Conservation (phyloP, 257 asterid species). For the Solanum bulbocastanum region DNA sequence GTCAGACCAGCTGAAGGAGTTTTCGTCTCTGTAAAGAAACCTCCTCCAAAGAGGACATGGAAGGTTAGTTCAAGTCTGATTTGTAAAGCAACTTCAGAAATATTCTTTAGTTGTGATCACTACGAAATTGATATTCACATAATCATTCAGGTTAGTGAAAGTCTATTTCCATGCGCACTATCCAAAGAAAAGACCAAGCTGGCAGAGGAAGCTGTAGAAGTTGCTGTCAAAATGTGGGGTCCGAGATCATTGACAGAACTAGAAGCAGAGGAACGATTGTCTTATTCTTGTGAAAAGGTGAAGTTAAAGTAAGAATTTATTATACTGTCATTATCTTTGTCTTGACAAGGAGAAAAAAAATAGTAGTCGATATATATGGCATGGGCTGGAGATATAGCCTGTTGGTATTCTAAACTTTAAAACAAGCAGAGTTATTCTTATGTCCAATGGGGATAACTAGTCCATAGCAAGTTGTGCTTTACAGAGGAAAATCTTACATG, state of each 20-base stretch:
- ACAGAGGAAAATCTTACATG: not conserved
- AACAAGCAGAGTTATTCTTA: not conserved
- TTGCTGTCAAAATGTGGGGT: slow-evolving; percentile 90
- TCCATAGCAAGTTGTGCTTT: not conserved
- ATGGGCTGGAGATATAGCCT: not conserved
- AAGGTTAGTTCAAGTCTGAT: slow-evolving; percentile 43
- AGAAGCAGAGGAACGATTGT: slow-evolving; percentile 94
- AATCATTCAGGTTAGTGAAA: slow-evolving; percentile 68
- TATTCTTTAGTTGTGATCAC: not conserved
- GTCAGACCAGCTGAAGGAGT: slow-evolving; percentile 87
- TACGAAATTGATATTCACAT: not conserved
- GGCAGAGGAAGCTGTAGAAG: slow-evolving; percentile 83
- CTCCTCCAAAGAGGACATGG: slow-evolving; percentile 80
- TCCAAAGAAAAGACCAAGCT: slow-evolving; percentile 61
- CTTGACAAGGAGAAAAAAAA: not conserved
- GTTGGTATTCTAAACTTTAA: not conserved
- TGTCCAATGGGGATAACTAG: not conserved
- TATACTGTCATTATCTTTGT: slow-evolving; percentile 1
- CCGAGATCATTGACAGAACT: slow-evolving; percentile 80
- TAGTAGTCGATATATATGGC: not conserved
- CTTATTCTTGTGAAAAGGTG: slow-evolving; percentile 98
- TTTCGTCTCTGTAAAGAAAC: slow-evolving; percentile 83
- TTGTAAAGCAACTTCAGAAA: not conserved
- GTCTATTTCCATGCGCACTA: slow-evolving; percentile 69
- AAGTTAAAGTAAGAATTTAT: slow-evolving; percentile 2